These are phyloP conservation scores for Handroanthus guayacan DNA, from an alignment of 257 asterid genomes.

Conservation along the genomic window DNA sequence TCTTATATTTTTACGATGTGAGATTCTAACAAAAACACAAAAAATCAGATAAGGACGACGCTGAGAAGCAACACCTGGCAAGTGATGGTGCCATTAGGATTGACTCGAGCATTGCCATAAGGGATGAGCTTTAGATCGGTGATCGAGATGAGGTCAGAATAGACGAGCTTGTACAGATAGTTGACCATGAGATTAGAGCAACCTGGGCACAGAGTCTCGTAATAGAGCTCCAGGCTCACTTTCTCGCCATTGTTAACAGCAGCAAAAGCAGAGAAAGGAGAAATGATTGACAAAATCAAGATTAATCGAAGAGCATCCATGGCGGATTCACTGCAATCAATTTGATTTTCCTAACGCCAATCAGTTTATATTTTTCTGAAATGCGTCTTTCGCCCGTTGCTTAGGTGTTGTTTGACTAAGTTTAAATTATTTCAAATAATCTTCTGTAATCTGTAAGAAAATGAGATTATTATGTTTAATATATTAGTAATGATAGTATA, in stretches of 20 bases:
- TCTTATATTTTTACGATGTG: too few relatives aligned
- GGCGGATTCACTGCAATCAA: conserved; percentile 27
- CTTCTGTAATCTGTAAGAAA: background rate
- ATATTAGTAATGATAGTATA: too few relatives aligned
- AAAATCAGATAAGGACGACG: background rate
- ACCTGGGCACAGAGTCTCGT: conserved; percentile 62
- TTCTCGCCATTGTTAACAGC: conserved; percentile 40
- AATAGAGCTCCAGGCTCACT: conserved; percentile 53
- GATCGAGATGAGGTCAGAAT: conserved; percentile 51
- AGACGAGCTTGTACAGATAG: conserved; percentile 46
- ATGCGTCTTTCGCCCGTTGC: background rate
- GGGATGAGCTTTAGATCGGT: conserved; percentile 61
- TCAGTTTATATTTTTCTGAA: background rate
- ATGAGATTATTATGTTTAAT: too few relatives aligned
- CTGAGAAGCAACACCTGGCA: conserved; percentile 49
- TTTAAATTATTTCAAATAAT: background rate
- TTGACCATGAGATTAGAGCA: conserved; percentile 66
- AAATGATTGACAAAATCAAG: conserved; percentile 40
- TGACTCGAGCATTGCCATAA: conserved; percentile 64
- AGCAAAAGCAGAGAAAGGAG: conserved; percentile 31
- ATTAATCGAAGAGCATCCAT: conserved; percentile 51
- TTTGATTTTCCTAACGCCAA: conserved; percentile 19
- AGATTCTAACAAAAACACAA: background rate
- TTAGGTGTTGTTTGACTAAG: conserved; percentile 5
- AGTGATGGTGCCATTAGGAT: conserved; percentile 43